Base-by-base conservation (phyloP, 2,329 filamentous ascomycete species). In the Pezicula carpinea region DNA sequence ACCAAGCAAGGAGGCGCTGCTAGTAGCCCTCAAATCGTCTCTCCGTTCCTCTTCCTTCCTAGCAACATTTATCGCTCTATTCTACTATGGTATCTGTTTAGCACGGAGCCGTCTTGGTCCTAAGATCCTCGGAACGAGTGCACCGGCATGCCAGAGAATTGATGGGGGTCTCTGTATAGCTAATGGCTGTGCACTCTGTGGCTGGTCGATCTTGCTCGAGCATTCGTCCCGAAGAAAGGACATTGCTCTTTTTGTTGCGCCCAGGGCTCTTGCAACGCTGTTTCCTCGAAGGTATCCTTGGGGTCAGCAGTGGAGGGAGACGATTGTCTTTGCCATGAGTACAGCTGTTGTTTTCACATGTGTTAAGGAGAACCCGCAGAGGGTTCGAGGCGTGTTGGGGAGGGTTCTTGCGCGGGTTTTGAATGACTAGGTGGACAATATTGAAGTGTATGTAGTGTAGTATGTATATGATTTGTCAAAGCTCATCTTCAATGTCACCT, bases 81-180 rank as follows among this genome's bases (percentile, higher is more conserved):
- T 92, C 64, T 95, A 91, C 69, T 95, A 95, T 63, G 83, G 85
- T 22, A 85, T 95, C 3, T 95, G 89, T 62, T 78, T 95, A 0
- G 74, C 81, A 5, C 79, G 89, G 38, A 90, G 83, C 1, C 76
- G 87, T 23, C 51, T 93, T 6, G 89, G 89, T 0, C 89, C 89
- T 0, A 77, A 64, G 29, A 18, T 92, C 11, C 69, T 91, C 19
- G 77, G 80, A n/a, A 70, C 62, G 15, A 74, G 79, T 50, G 64
- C 64, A 0, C 55, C 63, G 1, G 60, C 68, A 19, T 66, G 74
- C 21, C 76, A 80, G 59, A 63, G 59, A 43, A 77, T 84, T 49
- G 80, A 85, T 49, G 66, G 72, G 5, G 83, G 83, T 2, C 61
- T 89, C 8, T 91, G 87, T 58, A 80, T 95, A 8, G 79, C 79